Conservation (phyloP, 2,329 filamentous ascomycete species). For the Orbilia javanica region DNA sequence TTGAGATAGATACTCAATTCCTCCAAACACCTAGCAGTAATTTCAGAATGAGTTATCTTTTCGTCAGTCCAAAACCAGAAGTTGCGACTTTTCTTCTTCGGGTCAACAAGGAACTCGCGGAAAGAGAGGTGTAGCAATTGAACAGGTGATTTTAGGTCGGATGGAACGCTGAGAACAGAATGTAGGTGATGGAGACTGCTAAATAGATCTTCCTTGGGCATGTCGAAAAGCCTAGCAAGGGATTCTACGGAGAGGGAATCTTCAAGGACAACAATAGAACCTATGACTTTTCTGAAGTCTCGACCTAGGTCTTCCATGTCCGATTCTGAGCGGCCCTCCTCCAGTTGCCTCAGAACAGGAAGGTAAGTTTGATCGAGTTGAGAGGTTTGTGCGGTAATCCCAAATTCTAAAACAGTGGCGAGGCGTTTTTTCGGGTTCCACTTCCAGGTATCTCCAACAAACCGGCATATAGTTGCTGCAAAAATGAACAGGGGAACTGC, state of each 20-base stretch:
- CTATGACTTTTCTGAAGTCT: conserved; percentile 9
- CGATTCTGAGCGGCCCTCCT: background rate
- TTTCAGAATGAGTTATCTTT: background rate
- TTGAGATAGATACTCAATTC: conserved; percentile 42
- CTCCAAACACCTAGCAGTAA: background rate
- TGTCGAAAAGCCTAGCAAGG: conserved; percentile 18
- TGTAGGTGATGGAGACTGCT: conserved; percentile 6
- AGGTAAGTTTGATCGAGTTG: conserved; percentile 18
- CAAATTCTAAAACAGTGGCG: conserved; percentile 1
- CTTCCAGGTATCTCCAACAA: conserved; percentile 54
- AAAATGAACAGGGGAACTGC: conserved; percentile 62
- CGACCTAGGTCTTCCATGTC: background rate
- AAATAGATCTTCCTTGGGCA: background rate
- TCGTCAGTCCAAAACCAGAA: conserved; percentile 5
- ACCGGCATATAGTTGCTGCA: conserved; percentile 62
- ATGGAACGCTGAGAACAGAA: conserved; percentile 24
- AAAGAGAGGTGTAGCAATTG: conserved; percentile 26
- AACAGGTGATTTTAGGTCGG: background rate
- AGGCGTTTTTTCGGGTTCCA: conserved; percentile 36
- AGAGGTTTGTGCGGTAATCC: background rate
- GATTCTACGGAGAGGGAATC: conserved; percentile 1
- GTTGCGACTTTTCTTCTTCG: background rate
- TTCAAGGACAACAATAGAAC: conserved; percentile 6
- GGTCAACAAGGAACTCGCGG: conserved; percentile 4
- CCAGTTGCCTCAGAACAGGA: conserved; percentile 14